Percentiles rank a stretch among this genome's conserved stretches.
phyloP scores from a whole-genome alignment of 495 filamentous ascomycete genomes.

The Penicillium cosmopolitanum region DNA sequence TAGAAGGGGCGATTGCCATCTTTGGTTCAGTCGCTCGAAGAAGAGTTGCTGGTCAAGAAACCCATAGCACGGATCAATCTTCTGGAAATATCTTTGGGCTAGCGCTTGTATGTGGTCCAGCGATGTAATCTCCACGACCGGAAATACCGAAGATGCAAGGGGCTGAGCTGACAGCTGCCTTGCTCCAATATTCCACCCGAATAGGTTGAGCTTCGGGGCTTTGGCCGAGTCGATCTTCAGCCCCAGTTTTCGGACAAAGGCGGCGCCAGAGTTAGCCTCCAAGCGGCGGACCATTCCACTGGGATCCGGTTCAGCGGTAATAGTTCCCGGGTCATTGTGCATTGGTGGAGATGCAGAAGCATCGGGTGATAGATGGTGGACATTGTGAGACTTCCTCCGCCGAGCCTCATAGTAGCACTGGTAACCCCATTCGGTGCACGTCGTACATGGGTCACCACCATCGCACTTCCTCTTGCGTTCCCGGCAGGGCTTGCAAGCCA shows the following conservation, averaged over 20 bases:
- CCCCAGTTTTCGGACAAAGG: slow-evolving; percentile 53
- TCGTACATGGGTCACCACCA: slow-evolving; percentile 45
- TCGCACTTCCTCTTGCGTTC: slow-evolving; percentile 56
- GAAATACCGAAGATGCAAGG: slow-evolving; percentile 2
- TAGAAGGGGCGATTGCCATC: slow-evolving; percentile 31
- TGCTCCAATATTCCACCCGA: slow-evolving; percentile 56
- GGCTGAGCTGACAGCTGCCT: slow-evolving; percentile 30
- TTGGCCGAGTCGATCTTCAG: slow-evolving; percentile 51
- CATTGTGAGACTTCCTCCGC: slow-evolving; percentile 12
- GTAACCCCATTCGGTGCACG: slow-evolving; percentile 52
- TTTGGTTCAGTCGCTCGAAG: slow-evolving; percentile 29
- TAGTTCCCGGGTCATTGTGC: not conserved
- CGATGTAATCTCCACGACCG: slow-evolving; percentile 41
- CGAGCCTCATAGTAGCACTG: slow-evolving; percentile 42
- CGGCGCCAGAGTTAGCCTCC: slow-evolving; percentile 54
- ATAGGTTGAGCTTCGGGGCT: slow-evolving; percentile 54
- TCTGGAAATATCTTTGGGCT: slow-evolving; percentile 50
- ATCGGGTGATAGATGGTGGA: slow-evolving; percentile 3
- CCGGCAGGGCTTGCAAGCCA: slow-evolving; percentile 53
- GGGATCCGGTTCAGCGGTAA: slow-evolving; percentile 27
- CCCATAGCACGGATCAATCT: slow-evolving; percentile 51
- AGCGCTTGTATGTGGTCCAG: slow-evolving; percentile 37
- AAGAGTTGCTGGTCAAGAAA: slow-evolving; percentile 45
- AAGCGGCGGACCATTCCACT: slow-evolving; percentile 35
- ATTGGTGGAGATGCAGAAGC: slow-evolving; percentile 1